phyloP scores from a whole-genome alignment of 768 basidiomycete genomes.

The Coprinopsis strossmayeri region DNA sequence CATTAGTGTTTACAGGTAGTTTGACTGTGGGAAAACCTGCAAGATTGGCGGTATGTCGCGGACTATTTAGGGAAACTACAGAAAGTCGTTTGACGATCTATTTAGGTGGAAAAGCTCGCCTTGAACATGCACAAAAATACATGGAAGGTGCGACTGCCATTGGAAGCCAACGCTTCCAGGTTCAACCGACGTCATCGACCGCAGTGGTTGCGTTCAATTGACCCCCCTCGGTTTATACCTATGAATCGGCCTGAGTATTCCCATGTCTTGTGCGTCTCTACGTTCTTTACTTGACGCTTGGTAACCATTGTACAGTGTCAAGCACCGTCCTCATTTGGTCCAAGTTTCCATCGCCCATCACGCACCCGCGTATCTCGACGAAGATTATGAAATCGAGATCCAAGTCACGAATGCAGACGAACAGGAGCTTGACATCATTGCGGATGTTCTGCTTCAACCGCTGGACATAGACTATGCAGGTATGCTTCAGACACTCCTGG shows the following conservation, averaged over 20 bases:
- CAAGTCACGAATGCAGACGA: slow-evolving; percentile 68
- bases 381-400: slow-evolving; percentile 69
- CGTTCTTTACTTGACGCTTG: not conserved
- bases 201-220: slow-evolving; percentile 54
- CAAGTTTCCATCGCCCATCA: slow-evolving; percentile 49
- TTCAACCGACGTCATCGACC: slow-evolving; percentile 24
- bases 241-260: slow-evolving; percentile 40
- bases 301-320: slow-evolving; percentile 36
- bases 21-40: slow-evolving; percentile 44
- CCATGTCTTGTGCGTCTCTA: slow-evolving; percentile 38
- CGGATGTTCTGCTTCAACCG: slow-evolving; percentile 79
- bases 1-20: slow-evolving; percentile 55
- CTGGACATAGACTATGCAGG: slow-evolving; percentile 68
- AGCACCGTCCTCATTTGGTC: slow-evolving; percentile 55
- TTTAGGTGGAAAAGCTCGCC: slow-evolving; percentile 39
- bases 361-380: slow-evolving; percentile 72
- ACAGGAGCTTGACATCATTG: slow-evolving; percentile 55
- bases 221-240: slow-evolving; percentile 48
- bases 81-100: too few relatives aligned
- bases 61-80: too few relatives aligned
- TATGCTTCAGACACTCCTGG: slow-evolving; percentile 25
- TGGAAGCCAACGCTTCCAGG: slow-evolving; percentile 35
- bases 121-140: slow-evolving; percentile 49
- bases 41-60: slow-evolving; percentile 43
- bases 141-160: slow-evolving; percentile 65